Percentiles rank a stretch among this genome's conserved stretches.
Conservation (phyloP, 164 flowering plant genomes). For the Vitis cinerea region DNA sequence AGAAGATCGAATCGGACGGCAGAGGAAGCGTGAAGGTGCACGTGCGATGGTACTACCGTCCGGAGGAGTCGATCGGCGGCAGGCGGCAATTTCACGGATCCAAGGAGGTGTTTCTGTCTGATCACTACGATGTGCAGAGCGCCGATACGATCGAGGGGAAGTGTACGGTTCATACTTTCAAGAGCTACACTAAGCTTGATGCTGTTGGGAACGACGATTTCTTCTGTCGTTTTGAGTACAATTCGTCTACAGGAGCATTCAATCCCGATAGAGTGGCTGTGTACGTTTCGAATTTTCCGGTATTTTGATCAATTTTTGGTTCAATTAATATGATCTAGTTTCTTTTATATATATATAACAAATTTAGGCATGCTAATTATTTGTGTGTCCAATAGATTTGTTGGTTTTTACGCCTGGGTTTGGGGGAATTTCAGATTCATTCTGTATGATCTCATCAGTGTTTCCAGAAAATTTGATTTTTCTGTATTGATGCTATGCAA, state of each 20-base stretch:
- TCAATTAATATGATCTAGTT: background rate
- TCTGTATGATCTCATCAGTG: too few species aligned
- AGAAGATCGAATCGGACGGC: conserved; percentile 63
- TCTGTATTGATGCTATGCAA: too few species aligned
- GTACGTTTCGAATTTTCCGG: conserved; percentile 35
- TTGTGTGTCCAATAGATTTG: too few species aligned
- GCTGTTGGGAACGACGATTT: conserved; percentile 75
- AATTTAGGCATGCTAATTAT: too few species aligned
- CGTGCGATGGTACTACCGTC: conserved; percentile 80
- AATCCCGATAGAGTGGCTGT: conserved; percentile 84
- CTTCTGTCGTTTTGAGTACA: conserved; percentile 83
- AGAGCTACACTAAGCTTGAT: conserved; percentile 72
- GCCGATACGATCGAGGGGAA: conserved; percentile 81
- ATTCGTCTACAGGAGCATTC: conserved; percentile 64
- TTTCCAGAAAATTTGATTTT: too few species aligned
- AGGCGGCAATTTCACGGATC: conserved; percentile 80
- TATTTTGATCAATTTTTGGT: conserved; percentile 7
- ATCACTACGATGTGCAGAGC: conserved; percentile 67
- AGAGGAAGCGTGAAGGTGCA: conserved; percentile 57
- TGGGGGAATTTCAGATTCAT: too few species aligned
- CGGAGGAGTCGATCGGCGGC: conserved; percentile 86
- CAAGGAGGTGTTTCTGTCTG: conserved; percentile 76
- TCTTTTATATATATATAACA: background rate
- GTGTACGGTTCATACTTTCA: conserved; percentile 76
- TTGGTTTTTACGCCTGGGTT: too few species aligned